Conservation (phyloP, 192 early-diverging fungal species). For the Geosiphon pyriformis region DNA sequence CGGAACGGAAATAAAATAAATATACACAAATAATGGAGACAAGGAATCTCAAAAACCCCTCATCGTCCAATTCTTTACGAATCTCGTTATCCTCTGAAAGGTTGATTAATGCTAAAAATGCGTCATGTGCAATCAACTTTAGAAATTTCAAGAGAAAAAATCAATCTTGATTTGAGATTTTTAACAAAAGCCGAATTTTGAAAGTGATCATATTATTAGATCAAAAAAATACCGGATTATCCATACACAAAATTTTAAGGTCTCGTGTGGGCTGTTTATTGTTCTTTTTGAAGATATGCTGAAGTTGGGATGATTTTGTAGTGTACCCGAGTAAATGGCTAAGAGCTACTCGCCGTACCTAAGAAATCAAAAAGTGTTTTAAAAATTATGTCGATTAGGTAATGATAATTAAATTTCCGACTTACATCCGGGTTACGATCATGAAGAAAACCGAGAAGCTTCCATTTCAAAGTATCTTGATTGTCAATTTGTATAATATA, state of each 20-base stretch:
- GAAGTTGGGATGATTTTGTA: not conserved
- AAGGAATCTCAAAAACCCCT: slow-evolving; percentile 64
- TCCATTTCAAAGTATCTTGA: not conserved
- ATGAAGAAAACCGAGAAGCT: slow-evolving; percentile 21
- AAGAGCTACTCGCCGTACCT: slow-evolving; percentile 15
- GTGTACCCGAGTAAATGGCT: slow-evolving; percentile 14
- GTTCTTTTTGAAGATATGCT: slow-evolving; percentile 18
- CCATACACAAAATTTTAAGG: slow-evolving; percentile 12
- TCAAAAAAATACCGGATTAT: slow-evolving; percentile 2
- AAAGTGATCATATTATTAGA: not conserved
- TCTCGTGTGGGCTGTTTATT: slow-evolving; percentile 10
- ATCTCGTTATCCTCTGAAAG: slow-evolving; percentile 62
- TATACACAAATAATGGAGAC: slow-evolving; percentile 64
- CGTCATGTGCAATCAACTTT: slow-evolving; percentile 78
- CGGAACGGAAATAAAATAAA: not conserved
- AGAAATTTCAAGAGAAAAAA: not conserved
- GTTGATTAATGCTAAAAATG: slow-evolving; percentile 79
- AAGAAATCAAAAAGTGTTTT: not conserved
- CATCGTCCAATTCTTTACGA: slow-evolving; percentile 61
- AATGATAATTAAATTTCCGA: not conserved
- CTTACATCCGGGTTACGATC: slow-evolving; percentile 19
- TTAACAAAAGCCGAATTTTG: no score
- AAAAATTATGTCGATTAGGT: not conserved
- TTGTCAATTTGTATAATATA: not conserved
- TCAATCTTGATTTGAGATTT: not conserved